Conservation (phyloP, 2,329 filamentous ascomycete species). For the Gaeumannomyces sp. region DNA sequence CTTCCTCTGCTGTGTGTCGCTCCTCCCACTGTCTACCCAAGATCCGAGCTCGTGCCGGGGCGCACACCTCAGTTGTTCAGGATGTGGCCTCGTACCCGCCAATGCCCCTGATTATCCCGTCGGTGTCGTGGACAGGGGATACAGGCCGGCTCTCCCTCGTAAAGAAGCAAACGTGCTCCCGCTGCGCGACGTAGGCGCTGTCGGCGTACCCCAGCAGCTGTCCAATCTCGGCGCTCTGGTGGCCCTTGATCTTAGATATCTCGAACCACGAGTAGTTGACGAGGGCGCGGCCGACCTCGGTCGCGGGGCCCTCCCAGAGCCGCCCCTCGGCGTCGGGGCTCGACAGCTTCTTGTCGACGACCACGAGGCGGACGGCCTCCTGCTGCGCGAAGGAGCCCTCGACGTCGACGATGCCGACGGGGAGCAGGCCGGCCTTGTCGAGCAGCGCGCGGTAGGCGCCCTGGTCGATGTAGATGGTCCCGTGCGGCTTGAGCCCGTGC, state of each 20-base stretch:
- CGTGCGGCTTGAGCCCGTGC: conserved; percentile 84
- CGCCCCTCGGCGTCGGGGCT: conserved; percentile 20
- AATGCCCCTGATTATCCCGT: conserved; percentile 16
- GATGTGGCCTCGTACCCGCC: conserved; percentile 18
- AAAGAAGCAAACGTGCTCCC: conserved; percentile 81
- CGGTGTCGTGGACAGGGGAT: conserved; percentile 34
- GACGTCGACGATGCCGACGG: conserved; percentile 85
- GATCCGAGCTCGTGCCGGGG: background rate
- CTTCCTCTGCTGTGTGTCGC: background rate
- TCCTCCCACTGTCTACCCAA: background rate
- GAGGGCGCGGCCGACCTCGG: conserved; percentile 80
- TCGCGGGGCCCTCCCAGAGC: conserved; percentile 43
- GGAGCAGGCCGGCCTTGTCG: conserved; percentile 80
- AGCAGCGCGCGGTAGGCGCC: conserved; percentile 76
- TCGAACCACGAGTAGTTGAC: conserved; percentile 90
- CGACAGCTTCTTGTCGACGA: conserved; percentile 56
- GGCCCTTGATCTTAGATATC: conserved; percentile 76
- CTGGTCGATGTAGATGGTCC: conserved; percentile 87
- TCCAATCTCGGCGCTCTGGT: conserved; percentile 75
- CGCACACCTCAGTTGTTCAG: background rate
- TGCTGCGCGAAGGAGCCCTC: conserved; percentile 86
- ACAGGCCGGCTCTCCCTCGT: conserved; percentile 45
- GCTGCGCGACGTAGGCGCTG: conserved; percentile 85
- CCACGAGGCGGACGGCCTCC: conserved; percentile 81
- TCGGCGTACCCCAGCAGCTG: conserved; percentile 82